Evolutionary conservation across 306 rosid species (phyloP), one percentile per base, ranked within the genome.

Genomic region (Vicia faba): DNA sequence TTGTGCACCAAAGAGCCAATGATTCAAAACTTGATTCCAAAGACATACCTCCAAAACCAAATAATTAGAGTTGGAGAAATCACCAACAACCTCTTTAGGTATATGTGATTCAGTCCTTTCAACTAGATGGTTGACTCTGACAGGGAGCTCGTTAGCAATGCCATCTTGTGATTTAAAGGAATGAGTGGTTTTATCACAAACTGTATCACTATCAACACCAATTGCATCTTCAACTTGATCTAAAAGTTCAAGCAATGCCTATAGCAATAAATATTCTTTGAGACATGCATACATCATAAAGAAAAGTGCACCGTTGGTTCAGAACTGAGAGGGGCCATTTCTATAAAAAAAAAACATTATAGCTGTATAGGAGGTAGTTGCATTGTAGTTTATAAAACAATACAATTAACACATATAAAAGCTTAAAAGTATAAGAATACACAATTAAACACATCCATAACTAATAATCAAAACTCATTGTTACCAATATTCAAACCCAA

Each of bases 201-300:
- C 64, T 31, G 64, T 19, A 33, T 77, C 70, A 64, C 79, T 80
- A 41, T 89, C 96, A 83, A 81, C 87, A 70, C 84, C 68, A 64
- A 89, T 89, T 80, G 77, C 96, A 80, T 93, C 97, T 80, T 93
- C 89, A 25, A 93, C 96, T 77, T 93, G 96, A 84, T 89, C 98
- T 75, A 93, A 79, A 66, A 93, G 88, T 75, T 93, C 98, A 83
- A 93, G 96, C 86, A 93, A 79, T 71, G 93, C 91, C 97, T 89
- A 66, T 10, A 58, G 26, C 72, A 62, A 39, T 69, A 70, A 71
- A 51, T 71, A 25, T 58, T 68, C 19, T 25, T 38, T 26, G 68
- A 73, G 62, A 72, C 61, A 41, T 36, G 14, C 16, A n/a, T 11
- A 44, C 61, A 13, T 4, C 38, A 41, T 36, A 16, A 16, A 46